Base-by-base conservation (phyloP, 805 yeast species). In the Candida peoriensis region DNA sequence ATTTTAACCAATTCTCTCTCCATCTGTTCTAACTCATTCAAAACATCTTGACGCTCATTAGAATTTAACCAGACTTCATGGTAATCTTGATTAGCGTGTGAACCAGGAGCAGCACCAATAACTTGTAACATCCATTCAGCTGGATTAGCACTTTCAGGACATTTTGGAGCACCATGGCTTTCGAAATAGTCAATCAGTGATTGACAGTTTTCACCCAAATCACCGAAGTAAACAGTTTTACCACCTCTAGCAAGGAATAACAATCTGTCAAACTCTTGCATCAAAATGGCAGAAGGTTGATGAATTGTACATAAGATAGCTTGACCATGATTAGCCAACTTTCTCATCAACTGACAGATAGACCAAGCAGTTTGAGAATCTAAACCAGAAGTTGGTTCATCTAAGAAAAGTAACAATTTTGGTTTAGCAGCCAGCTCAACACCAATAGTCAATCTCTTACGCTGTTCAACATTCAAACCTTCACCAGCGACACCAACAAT, bases 41-140 rank as follows among this genome's bases (percentile, higher is more conserved):
- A 70, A 23, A 82, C 75, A 6, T 68, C 76, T 34, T 60, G 51
- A 47, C 72, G 74, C 54, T 86, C 88, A 1, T 59, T 58, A 24
- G 95, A 84, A 31, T 70, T 68, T 55, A 72, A 60, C 96, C 96
- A 85, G 32, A 81, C 86, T 51, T 82, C 80, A 51, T 75, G 68
- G 50, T 79, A 82, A 57, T 82, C 84, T 58, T 78, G 83, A 31
- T 67, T 66, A 14, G 87, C 83, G 47, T 76, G 80, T 23, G 85
- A 74, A 34, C 87, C 88, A 6, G 88, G 88, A 23, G 88, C 87
- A 35, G 88, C 88, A 50, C 89, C 88, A 49, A 81, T 81, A 43
- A 79, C 83, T 43, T 82, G 82, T 60, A 87, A 66, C 95, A 87
- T 87, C 93, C 94, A 87, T 63, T 86, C 95, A 11, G 89, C 90